Evolutionary conservation across 2,329 filamentous ascomycete genomes (phyloP), one percentile per base, ranked within the genome.

Genomic region (Pestalotiopsis sp.): DNA sequence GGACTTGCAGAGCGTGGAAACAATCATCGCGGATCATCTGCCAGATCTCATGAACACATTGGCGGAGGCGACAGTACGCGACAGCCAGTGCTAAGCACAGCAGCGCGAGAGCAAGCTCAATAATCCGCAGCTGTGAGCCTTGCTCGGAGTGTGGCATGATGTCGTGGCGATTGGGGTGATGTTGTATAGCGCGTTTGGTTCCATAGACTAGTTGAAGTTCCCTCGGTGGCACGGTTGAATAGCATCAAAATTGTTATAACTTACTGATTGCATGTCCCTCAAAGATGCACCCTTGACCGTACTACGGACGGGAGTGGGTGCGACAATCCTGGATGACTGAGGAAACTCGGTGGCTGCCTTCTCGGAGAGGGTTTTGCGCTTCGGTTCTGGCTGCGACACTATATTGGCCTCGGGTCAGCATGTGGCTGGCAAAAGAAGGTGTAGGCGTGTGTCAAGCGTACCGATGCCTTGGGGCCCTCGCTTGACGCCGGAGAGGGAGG

Each of bases 341-440:
- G 80, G 77, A 69, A 82, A 84, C 68, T 91, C 88, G 69, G 78
- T 35, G 10, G 69, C 84, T 39, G 84, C 87, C 71, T 82, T 82
- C 67, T 90, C 86, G 22, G 78, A 78, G 30, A 90, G 78, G 14
- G 86, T 87, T 73, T 88, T 89, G 67, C 89, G 83, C 78, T 92
- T 91, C 3, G 87, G 74, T 63, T 88, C 85, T 22, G 88, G 83
- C 73, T 88, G 83, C 24, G 80, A 71, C 64, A 83, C 88, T 89
- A 70, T 24, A 65, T 67, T 60, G 44, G 61, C 63, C 66, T 67
- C 67, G 64, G 71, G 69, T 73, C 52, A 75, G 72, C 60, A 68
- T 26, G 59, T 24, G 65, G 57, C 55, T 62, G 70, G 64, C 66
- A 66, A 69, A 14, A 17, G n/a, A 69, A 70, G 30, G 24, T 58